These are phyloP conservation scores for Coniella lustricola DNA, from an alignment of 2,329 filamentous ascomycete species.

Conservation along the genomic window DNA sequence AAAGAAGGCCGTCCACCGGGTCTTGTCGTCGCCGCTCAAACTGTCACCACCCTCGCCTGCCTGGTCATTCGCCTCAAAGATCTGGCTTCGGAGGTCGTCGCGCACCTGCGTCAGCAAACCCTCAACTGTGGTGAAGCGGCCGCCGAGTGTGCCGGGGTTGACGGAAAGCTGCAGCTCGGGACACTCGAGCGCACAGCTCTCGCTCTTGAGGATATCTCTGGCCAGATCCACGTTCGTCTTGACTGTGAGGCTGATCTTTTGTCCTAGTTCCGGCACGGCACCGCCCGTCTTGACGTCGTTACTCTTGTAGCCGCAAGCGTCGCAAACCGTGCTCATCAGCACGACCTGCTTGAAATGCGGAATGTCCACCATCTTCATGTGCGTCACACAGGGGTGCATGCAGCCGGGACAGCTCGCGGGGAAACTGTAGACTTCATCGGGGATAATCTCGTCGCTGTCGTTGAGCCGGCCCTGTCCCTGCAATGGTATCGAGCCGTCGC, in stretches of 20 bases:
- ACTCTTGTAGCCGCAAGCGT: conserved; percentile 85
- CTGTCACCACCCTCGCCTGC: conserved; percentile 68
- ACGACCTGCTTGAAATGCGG: conserved; percentile 97
- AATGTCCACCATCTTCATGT: conserved; percentile 99
- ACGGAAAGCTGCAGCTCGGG: conserved; percentile 82
- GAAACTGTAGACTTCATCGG: conserved; percentile 89
- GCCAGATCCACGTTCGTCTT: conserved; percentile 65
- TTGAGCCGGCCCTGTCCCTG: conserved; percentile 30
- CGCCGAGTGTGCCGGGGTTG: conserved; percentile 88
- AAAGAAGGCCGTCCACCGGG: conserved; percentile 79
- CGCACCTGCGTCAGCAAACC: conserved; percentile 88
- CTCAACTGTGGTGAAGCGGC: conserved; percentile 94
- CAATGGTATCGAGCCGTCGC: conserved; percentile 44
- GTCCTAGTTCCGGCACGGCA: conserved; percentile 78
- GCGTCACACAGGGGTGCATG: conserved; percentile 75
- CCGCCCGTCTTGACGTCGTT: conserved; percentile 98
- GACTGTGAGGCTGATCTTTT: conserved; percentile 73
- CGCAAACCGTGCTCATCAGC: conserved; percentile 89
- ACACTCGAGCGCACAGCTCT: conserved; percentile 81
- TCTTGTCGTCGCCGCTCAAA: conserved; percentile 56
- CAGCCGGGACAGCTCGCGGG: conserved; percentile 89
- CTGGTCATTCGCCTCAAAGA: conserved; percentile 76
- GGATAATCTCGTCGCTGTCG: conserved; percentile 71
- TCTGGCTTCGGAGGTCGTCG: conserved; percentile 78
- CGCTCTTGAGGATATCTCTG: conserved; percentile 92